Percentiles rank a stretch among this genome's conserved stretches.
Evolutionary conservation across 164 flowering plant genomes (phyloP).

Genomic region (Nelumbo lutea): DNA sequence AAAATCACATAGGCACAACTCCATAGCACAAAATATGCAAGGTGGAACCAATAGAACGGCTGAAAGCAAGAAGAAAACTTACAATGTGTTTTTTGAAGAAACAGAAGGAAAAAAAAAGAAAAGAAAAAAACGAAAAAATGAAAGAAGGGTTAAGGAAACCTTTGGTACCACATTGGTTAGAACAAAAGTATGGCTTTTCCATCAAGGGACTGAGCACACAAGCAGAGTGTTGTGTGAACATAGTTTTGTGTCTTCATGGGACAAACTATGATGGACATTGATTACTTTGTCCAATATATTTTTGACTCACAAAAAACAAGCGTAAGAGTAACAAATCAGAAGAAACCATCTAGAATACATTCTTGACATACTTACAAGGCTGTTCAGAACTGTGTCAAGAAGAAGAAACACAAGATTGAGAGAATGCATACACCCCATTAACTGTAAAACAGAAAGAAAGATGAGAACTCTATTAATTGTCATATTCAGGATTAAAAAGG

Average conservation of each 20-base stretch:
- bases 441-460: slow-evolving; percentile 28
- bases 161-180: neutral
- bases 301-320: too few species aligned
- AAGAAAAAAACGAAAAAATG: too few species aligned
- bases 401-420: slow-evolving; percentile 55
- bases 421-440: slow-evolving; percentile 63
- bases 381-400: slow-evolving; percentile 53
- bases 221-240: too few species aligned
- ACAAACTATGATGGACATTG: too few species aligned
- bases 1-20: slow-evolving; percentile 50
- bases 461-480: neutral
- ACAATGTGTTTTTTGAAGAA: neutral
- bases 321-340: neutral
- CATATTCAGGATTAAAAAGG: neutral
- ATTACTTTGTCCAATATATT: too few species aligned
- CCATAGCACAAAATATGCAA: slow-evolving; percentile 62
- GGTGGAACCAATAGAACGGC: slow-evolving; percentile 66
- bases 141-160: neutral
- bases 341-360: neutral
- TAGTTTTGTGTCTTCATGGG: too few species aligned
- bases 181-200: neutral
- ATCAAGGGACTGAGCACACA: too few species aligned
- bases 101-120: neutral
- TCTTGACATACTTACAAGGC: slow-evolving; percentile 44
- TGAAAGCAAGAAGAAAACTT: slow-evolving; percentile 13